Conservation (phyloP, 192 early-diverging fungal genomes). For the Entomortierella chlamydospora region DNA sequence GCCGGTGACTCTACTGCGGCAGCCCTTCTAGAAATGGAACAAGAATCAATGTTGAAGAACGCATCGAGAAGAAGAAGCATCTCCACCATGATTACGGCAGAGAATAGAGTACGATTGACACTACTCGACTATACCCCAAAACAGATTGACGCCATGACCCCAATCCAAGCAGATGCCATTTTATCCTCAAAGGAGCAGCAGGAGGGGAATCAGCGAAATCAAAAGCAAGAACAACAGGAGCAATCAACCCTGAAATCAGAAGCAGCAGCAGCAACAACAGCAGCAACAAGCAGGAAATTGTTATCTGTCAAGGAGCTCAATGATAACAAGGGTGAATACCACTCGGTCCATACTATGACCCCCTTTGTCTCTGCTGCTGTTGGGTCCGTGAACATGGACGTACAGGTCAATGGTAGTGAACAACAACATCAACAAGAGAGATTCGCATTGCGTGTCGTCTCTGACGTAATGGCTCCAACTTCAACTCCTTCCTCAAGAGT, state of each 20-base stretch:
- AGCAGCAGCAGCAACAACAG: neutral
- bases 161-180: constrained; percentile 12
- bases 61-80: neutral
- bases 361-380: neutral
- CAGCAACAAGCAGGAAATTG: neutral
- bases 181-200: constrained; percentile 7
- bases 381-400: neutral
- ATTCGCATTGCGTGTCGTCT: neutral
- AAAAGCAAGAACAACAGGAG: no score
- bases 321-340: neutral
- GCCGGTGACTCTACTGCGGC: no score
- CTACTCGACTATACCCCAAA: constrained; percentile 42
- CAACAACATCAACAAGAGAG: no score
- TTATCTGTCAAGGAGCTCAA: neutral
- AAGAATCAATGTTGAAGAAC: no score
- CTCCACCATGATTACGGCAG: constrained; percentile 23
- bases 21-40: no score
- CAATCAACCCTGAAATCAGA: no score
- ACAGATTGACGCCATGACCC: constrained; percentile 43
- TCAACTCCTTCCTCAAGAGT: no score
- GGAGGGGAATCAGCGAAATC: no score
- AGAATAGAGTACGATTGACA: constrained; percentile 25
- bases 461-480: neutral
- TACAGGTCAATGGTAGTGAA: neutral
- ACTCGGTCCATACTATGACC: neutral